A percentile compares a stretch with the other conserved stretches of the same genome.
Evolutionary conservation across 1,139 yeast genomes (phyloP).

Genomic region (Williopsis jadinii): DNA sequence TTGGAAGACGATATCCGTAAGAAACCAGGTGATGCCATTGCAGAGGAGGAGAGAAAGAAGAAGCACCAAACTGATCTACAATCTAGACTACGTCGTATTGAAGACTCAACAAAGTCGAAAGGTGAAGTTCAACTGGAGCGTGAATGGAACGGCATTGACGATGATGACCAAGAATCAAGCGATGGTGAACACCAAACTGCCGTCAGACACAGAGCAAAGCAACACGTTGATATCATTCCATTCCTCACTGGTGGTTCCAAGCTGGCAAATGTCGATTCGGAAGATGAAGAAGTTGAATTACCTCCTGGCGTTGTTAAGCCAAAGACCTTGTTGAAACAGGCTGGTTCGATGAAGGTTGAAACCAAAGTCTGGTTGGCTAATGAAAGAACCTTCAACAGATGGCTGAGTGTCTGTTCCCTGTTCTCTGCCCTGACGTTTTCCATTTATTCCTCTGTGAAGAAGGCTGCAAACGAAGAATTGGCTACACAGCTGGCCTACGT

Average conservation of each 20-base stretch:
- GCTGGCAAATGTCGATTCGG: constrained; percentile 63
- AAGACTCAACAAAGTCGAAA: constrained; percentile 6
- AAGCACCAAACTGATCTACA: constrained; percentile 39
- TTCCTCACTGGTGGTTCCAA: constrained; percentile 28
- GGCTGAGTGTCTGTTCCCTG: constrained; percentile 90
- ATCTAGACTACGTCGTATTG: constrained; percentile 30
- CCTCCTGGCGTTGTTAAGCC: constrained; percentile 92
- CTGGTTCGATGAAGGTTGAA: constrained; percentile 90
- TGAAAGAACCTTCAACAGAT: constrained; percentile 92
- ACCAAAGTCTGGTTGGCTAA: constrained; percentile 98
- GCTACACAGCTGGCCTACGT: constrained; percentile 67
- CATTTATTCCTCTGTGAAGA: constrained; percentile 67
- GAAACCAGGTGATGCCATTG: constrained; percentile 70
- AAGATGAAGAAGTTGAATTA: constrained; percentile 77
- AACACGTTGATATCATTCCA: constrained; percentile 21
- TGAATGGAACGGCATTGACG: constrained; percentile 17
- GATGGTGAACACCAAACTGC: constrained; percentile 24
- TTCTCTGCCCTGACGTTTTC: constrained; percentile 84
- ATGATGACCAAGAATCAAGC: constrained; percentile 38
- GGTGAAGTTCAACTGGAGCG: not conserved
- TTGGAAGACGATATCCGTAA: constrained; percentile 73
- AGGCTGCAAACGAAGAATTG: constrained; percentile 48
- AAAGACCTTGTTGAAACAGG: constrained; percentile 67
- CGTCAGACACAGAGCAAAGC: not conserved
- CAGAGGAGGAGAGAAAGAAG: constrained; percentile 40